Conservation (phyloP, 257 asterid species). For the Pogostemon cablin region DNA sequence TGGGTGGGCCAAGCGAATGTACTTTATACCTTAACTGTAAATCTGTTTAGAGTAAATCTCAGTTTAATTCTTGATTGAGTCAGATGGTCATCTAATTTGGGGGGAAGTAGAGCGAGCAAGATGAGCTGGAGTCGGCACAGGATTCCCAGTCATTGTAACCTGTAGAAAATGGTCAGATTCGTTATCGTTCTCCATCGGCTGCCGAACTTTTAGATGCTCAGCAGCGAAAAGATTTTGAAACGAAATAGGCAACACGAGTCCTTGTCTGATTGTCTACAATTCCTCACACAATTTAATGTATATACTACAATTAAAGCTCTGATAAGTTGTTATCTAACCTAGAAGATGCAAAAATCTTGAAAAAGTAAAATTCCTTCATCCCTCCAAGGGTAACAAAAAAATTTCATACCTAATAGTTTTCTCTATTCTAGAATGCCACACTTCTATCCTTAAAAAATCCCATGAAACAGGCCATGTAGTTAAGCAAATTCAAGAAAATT, state of each 20-base stretch:
- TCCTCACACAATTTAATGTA: background rate
- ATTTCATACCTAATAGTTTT: background rate
- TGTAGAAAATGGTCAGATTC: slow-evolving; percentile 86
- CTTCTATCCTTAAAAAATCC: background rate
- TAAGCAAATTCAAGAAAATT: background rate
- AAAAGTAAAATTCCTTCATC: background rate
- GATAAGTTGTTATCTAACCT: background rate
- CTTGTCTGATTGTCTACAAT: slow-evolving; percentile 25
- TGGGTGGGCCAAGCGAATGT: no score
- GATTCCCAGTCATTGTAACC: slow-evolving; percentile 55
- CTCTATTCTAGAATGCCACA: background rate
- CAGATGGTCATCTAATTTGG: slow-evolving; percentile 24
- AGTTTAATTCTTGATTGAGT: background rate
- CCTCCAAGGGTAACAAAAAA: background rate
- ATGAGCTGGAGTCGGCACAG: slow-evolving; percentile 51
- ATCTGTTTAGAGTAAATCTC: no score
- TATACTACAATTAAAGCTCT: background rate
- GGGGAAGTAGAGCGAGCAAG: slow-evolving; percentile 35
- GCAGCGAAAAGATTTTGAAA: slow-evolving; percentile 66
- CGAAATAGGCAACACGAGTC: slow-evolving; percentile 52
- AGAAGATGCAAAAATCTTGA: slow-evolving; percentile 3
- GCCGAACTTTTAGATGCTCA: slow-evolving; percentile 76
- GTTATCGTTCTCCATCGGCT: slow-evolving; percentile 93
- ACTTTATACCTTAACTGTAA: no score
- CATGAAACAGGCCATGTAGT: background rate